A percentile compares a stretch with the other conserved stretches of the same genome.
Evolutionary conservation across 2,329 filamentous ascomycete species (phyloP).

Genomic region (Polychaeton citri): DNA sequence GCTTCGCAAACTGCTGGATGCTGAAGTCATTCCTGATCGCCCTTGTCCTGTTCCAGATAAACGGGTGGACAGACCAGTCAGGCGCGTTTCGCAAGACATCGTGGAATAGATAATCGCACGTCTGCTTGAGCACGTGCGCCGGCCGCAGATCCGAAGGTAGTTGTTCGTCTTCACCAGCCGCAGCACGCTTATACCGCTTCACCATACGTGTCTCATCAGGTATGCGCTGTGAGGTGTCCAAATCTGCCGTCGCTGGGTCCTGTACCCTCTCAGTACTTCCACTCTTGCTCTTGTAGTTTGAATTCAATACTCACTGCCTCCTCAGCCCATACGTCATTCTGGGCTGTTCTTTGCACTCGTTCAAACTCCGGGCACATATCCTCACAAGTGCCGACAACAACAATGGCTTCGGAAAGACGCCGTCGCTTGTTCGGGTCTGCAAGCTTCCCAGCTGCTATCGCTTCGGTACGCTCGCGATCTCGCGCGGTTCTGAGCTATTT

Average conservation of each 20-base stretch:
- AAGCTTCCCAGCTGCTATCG: slow-evolving; percentile 41
- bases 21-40: slow-evolving; percentile 53
- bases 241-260: slow-evolving; percentile 17
- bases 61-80: slow-evolving; percentile 42
- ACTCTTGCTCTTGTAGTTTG: too few relatives aligned
- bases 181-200: slow-evolving; percentile 49
- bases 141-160: slow-evolving; percentile 51
- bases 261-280: too few relatives aligned
- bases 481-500: slow-evolving; percentile 34
- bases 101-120: slow-evolving; percentile 30
- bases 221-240: slow-evolving; percentile 18
- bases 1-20: slow-evolving; percentile 45
- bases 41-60: slow-evolving; percentile 53
- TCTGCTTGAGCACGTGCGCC: slow-evolving; percentile 32
- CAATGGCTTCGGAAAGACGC: slow-evolving; percentile 46
- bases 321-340: slow-evolving; percentile 47
- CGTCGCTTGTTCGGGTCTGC: slow-evolving; percentile 49
- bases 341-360: slow-evolving; percentile 46
- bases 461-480: slow-evolving; percentile 35
- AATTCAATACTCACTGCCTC: slow-evolving; percentile 42
- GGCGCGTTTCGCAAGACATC: slow-evolving; percentile 38
- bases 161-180: slow-evolving; percentile 50
- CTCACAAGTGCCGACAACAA: slow-evolving; percentile 46
- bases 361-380: slow-evolving; percentile 55
- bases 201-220: slow-evolving; percentile 46